Evolutionary conservation across 2,329 filamentous ascomycete genomes (phyloP), one percentile per base, ranked within the genome.

Genomic region (Beauveria asiatica): DNA sequence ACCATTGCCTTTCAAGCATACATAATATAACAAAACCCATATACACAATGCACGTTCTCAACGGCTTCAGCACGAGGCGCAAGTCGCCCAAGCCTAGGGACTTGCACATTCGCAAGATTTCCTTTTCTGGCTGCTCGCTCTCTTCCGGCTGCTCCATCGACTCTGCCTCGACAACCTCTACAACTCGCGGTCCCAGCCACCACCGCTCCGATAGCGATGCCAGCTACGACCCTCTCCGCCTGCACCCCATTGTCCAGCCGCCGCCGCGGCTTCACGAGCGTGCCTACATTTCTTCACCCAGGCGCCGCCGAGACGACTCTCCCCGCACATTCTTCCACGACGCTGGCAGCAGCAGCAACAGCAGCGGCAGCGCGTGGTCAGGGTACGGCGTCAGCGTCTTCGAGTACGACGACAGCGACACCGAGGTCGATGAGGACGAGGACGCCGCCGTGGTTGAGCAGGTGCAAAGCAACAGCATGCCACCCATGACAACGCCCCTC

Each of bases 61-160:
- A 67, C 61, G 67, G 72, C 65, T 73, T 74, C 66, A 67, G 69
- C 65, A 68, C 72, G 56, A 67, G 71, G 65, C 70, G 72, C 63
- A 74, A 73, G 67, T 66, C 68, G 55, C 62, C 67, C 61, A 70
- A 70, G 63, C 57, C 73, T 39, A 68, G 72, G 52, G 69, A 74
- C 57, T 69, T 76, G 25, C 72, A 74, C 62, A 75, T 76, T 61
- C 72, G 74, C 67, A 76, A 76, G 67, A 65, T 75, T 52, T 75
- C 73, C 49, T 73, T 75, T 65, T 75, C 74, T 19, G 74, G 73
- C 62, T 73, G 69, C 57, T 75, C 73, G 1, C 70, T 75, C 59
- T 72, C 70, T 8, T 72, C 70, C 7, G 72, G 67, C 62, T 70
- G 71, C 66, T 75, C 73, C 48, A 68, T 70, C 48, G 67, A 67